A percentile compares a stretch with the other conserved stretches of the same genome.
Evolutionary conservation across 2,329 filamentous ascomycete genomes (phyloP).

Genomic region (Alternaria solani): DNA sequence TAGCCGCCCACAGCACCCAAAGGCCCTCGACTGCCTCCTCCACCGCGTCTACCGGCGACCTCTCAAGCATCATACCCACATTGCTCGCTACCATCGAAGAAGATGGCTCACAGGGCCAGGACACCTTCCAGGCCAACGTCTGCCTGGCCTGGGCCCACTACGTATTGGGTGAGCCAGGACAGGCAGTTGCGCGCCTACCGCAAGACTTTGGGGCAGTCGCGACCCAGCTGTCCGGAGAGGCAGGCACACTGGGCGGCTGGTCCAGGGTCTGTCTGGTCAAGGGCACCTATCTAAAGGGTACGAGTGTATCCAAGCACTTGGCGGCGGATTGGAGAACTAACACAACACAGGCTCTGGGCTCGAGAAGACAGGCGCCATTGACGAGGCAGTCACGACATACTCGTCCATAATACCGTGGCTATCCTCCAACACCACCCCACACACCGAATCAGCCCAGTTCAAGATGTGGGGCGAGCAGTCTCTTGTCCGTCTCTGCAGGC

Average conservation of each 20-base stretch:
- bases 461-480: conserved; percentile 81
- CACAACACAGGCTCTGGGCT: conserved; percentile 54
- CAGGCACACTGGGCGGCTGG: conserved; percentile 70
- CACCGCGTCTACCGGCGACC: conserved; percentile 35
- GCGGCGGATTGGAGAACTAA: conserved; percentile 19
- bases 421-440: conserved; percentile 62
- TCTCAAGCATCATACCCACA: conserved; percentile 51
- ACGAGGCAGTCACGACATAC: conserved; percentile 73
- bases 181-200: conserved; percentile 70
- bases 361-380: conserved; percentile 50
- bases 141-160: conserved; percentile 88
- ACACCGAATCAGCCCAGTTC: conserved; percentile 62
- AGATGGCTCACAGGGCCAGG: conserved; percentile 57
- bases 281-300: conserved; percentile 78
- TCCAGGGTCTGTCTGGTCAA: conserved; percentile 83
- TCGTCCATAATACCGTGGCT: conserved; percentile 72
- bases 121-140: conserved; percentile 78
- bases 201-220: conserved; percentile 60
- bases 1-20: conserved; percentile 54
- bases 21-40: conserved; percentile 54
- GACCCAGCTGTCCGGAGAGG: conserved; percentile 29
- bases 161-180: conserved; percentile 72
- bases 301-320: conserved; percentile 18
- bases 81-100: conserved; percentile 52
- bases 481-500: conserved; percentile 76